Evolutionary conservation across 1,284 basidiomycete species (phyloP), one percentile per base, ranked within the genome.

Genomic region (Leccinum glutinopallens): DNA sequence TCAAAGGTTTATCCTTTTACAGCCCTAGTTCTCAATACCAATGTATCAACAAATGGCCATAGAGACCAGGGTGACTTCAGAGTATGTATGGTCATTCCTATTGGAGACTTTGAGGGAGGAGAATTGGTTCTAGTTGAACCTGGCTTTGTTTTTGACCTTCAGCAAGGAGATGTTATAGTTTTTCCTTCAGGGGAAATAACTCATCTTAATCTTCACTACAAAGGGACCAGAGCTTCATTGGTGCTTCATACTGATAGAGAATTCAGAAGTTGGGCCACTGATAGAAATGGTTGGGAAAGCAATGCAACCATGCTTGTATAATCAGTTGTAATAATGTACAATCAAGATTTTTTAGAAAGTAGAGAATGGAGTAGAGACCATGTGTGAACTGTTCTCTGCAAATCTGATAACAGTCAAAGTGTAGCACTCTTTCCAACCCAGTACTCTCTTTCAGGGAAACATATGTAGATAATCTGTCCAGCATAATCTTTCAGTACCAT

Each of bases 381-480:
- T 46, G n/a, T 46, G 43, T 46, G 43, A n/a, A 46, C n/a, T n/a
- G n/a, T 46, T 8, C n/a, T 10, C 43, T 46, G 43, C 43, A 46
- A 46, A 46, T 46, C 43, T n/a, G 17, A 46, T 46, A 46, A 46
- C 43, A 46, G 43, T 9, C 43, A 46, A n/a, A n/a, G 13, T 8
- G 4, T 35, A 39, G 4, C 19, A 49, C 5, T 55, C 9, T 5
- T 4, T 1, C 51, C 35, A 13, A 65, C 19, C 46, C 5, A 63
- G 9, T 32, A 17, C 32, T 43, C 2, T 22, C 59, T 59, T 41
- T 55, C 35, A 76, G 75, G 61, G 75, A 71, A 49, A 76, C 29
- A 4, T 68, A 56, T 63, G 63, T 35, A 61, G 67, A 62, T 71
- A 19, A 73, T 39, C 9, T 6, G 8, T 19, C 37, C 32, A 7